Conservation (phyloP, 2,329 filamentous ascomycete species). For the Pseudogymnoascus sp. region DNA sequence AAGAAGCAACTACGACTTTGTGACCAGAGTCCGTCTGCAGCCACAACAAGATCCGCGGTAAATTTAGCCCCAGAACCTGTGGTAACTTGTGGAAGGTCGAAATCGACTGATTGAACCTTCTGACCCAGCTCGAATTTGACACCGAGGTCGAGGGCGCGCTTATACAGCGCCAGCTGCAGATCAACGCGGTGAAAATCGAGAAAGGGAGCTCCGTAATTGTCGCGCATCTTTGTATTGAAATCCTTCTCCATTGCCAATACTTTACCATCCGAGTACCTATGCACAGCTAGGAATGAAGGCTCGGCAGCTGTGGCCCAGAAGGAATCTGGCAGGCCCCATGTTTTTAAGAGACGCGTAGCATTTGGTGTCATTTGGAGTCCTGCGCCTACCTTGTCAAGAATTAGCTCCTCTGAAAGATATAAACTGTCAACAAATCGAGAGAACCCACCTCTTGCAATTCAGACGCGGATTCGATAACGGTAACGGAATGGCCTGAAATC, state of each 20-base stretch:
- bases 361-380: conserved; percentile 25
- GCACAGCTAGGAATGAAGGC: conserved; percentile 35
- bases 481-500: conserved; percentile 30
- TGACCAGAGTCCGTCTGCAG: conserved; percentile 35
- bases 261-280: conserved; percentile 41
- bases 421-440: conserved; percentile 14
- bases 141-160: conserved; percentile 32
- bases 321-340: conserved; percentile 20
- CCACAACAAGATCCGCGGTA: conserved; percentile 31
- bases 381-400: conserved; percentile 36
- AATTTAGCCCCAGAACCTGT: conserved; percentile 18
- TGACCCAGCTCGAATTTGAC: conserved; percentile 31
- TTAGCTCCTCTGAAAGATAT: conserved; percentile 38
- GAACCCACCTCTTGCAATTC: conserved; percentile 35
- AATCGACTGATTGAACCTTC: conserved; percentile 28
- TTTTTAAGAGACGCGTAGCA: conserved; percentile 18
- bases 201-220: conserved; percentile 27
- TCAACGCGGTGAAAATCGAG: conserved; percentile 42
- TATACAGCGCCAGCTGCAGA: conserved; percentile 36
- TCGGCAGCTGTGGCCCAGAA: conserved; percentile 20
- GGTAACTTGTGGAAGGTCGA: conserved; percentile 19
- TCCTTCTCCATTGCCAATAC: conserved; percentile 22
- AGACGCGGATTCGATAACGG: conserved; percentile 34
- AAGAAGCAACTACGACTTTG: conserved; percentile 33
- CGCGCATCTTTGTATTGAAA: conserved; percentile 15